These are phyloP conservation scores for Tetrapyrgos nigripes DNA, from an alignment of 1,284 basidiomycete genomes.

Conservation along the genomic window DNA sequence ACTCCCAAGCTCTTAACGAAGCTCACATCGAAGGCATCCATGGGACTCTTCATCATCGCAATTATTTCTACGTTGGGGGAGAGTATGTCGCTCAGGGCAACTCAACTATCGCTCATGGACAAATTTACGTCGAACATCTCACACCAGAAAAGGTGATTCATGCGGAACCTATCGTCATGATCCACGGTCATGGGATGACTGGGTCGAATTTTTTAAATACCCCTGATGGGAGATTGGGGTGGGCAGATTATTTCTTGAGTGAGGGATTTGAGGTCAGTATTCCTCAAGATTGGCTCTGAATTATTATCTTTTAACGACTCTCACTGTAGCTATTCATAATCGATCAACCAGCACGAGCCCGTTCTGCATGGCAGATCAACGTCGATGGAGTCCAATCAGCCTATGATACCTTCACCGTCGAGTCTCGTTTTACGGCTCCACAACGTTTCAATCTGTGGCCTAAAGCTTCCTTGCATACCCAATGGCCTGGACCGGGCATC, in stretches of 20 bases:
- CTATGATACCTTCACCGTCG: constrained; percentile 38
- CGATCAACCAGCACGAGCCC: constrained; percentile 56
- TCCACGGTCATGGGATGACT: constrained; percentile 41
- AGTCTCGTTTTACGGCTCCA: constrained; percentile 52
- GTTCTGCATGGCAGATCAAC: constrained; percentile 51
- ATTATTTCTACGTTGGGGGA: constrained; percentile 44
- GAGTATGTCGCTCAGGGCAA: constrained; percentile 24
- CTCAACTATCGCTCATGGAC: constrained; percentile 32
- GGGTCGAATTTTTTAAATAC: constrained; percentile 42
- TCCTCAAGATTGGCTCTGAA: neutral
- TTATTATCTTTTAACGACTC: neutral
- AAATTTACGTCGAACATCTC: constrained; percentile 44
- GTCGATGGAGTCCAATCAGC: constrained; percentile 44
- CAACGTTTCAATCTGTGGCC: constrained; percentile 49
- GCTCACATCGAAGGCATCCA: no score
- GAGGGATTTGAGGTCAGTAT: constrained; percentile 41
- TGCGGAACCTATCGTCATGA: constrained; percentile 27
- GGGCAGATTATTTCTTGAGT: constrained; percentile 44
- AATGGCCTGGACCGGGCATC: constrained; percentile 57
- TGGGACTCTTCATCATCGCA: constrained; percentile 35
- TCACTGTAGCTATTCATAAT: constrained; percentile 51
- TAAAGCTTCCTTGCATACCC: constrained; percentile 51
- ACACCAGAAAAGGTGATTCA: constrained; percentile 34
- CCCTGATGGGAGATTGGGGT: constrained; percentile 41
- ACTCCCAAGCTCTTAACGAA: no score